Base-by-base conservation (phyloP, 495 filamentous ascomycete genomes). In the Daldinia concentrica region DNA sequence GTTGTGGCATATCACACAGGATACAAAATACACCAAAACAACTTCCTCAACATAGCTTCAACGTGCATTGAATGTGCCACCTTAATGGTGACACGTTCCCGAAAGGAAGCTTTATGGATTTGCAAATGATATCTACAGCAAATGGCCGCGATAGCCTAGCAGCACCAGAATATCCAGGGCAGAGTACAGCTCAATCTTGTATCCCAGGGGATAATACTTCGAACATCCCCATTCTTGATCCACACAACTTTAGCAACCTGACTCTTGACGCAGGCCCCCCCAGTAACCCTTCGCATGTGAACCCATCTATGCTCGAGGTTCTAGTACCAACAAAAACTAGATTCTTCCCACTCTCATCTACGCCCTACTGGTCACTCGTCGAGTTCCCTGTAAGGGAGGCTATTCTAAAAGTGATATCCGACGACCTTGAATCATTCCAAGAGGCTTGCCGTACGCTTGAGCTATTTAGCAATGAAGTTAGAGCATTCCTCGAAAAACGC, bases 321-420 rank as follows among this genome's bases (percentile, higher is more conserved):
- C 12, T 5, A 6, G 12, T 27, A 15, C 11, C 45, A 27, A 32
- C 45, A 19, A 22, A 30, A 7, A 37, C 45, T 9, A 3, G 0
- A 8, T n/a, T 14, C 1, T 22, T 34, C 19, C 12, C 37, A 22
- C 22, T 17, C 63, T 36, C 17, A 2, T 15, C 39, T 14, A 12
- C 4, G 6, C 6, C 19, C 50, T 51, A 11, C n/a, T 59, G 64
- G 56, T 36, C 45, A 52, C 26, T 22, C 11, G 11, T 68, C 19
- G 36, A 59, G 11, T 60, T 64, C 36, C 14, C 60, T 7, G 61
- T 56, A 4, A 34, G 55, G 14, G 67, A 61, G 26, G 34, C 52
- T n/a, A 63, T 69, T 27, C 59, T 69, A 24, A 58, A 45, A 43
- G 30, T n/a, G 4, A 0, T 63, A 14, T 39, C 41, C 1, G 24